phyloP scores from a whole-genome alignment of 129 eudicot genomes.

The Helianthus tuberosus region DNA sequence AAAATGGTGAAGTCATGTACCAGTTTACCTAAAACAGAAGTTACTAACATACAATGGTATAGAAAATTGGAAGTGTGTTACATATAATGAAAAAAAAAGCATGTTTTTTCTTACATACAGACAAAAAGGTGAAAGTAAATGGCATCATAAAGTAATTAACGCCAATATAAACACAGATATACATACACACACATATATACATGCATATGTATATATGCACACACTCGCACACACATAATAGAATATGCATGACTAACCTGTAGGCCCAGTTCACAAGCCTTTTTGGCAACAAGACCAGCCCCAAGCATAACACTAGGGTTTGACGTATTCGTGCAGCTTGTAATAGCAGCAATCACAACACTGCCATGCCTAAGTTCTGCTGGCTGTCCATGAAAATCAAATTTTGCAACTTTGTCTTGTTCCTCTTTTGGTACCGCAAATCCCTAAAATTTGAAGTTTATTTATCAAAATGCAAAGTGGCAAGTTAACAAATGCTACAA shows the following conservation, averaged over 20 bases:
- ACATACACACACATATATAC: no score
- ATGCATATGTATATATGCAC: no score
- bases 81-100: not conserved
- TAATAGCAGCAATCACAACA: conserved; percentile 97
- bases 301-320: conserved; percentile 99
- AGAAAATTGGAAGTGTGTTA: not conserved
- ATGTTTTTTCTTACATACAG: not conserved
- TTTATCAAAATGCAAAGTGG: not conserved
- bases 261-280: conserved; percentile 90
- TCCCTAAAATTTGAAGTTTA: conserved; percentile 50
- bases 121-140: not conserved
- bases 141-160: no score
- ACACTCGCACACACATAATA: no score
- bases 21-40: conserved; percentile 4
- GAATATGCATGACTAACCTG: conserved; percentile 54
- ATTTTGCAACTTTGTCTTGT: conserved; percentile 86
- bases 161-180: not conserved
- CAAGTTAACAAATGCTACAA: conserved; percentile 8
- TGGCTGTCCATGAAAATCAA: conserved; percentile 79
- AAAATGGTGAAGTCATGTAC: not conserved
- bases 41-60: conserved; percentile 4
- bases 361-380: conserved; percentile 96
- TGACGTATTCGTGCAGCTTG: conserved; percentile 98
- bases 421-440: conserved; percentile 89
- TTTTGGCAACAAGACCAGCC: conserved; percentile 97